Evolutionary conservation across 2,329 filamentous ascomycete species (phyloP), one percentile per base, ranked within the genome.

Genomic region (Mycosphaerella sp.): DNA sequence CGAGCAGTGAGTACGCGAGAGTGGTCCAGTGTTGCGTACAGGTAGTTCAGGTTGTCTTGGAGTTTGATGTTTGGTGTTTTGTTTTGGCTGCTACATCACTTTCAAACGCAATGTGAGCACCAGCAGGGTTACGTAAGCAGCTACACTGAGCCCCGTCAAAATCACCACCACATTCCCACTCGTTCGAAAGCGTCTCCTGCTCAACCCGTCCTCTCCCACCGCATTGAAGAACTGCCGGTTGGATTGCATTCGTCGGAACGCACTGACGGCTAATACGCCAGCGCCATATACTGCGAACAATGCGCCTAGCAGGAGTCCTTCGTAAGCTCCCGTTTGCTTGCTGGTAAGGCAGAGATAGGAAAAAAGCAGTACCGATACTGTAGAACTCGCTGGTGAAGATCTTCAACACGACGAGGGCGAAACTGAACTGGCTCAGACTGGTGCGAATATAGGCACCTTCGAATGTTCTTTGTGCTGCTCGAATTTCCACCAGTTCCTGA

Each of bases 361-460:
- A 40, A 55, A 44, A 17, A 17, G 14, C 14, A 17, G 14, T 47
- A 64, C 93, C 93, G 59, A 96, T 95, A 62, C 86, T 84, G 73
- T 97, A 97, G 76, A 98, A 97, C 69, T 97, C 93, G 49, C 85
- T 81, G 7, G 90, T 96, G 75, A 98, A 97, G 72, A 98, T 95
- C 75, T 95, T 95, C 62, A 95, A 82, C 49, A 98, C 88, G 59
- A 98, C 85, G 47, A 98, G 83, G 17, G 92, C 85, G 71, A 98
- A 97, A 53, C 87, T 92, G 76, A 97, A 97, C 67, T 97, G 91
- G 2, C 88, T 89, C 17, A 98, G 82, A 2, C 92, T 91, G 0
- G 93, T 98, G 57, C 93, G 87, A 67, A 96, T 86, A 73, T 97
- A 98, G 21, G 93, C 93, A 21, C 93, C 93, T 73, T 98, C 93